A percentile compares a stretch with the other conserved stretches of the same genome.
phyloP scores from a whole-genome alignment of 345 rosid species.

The Mangifera indica region DNA sequence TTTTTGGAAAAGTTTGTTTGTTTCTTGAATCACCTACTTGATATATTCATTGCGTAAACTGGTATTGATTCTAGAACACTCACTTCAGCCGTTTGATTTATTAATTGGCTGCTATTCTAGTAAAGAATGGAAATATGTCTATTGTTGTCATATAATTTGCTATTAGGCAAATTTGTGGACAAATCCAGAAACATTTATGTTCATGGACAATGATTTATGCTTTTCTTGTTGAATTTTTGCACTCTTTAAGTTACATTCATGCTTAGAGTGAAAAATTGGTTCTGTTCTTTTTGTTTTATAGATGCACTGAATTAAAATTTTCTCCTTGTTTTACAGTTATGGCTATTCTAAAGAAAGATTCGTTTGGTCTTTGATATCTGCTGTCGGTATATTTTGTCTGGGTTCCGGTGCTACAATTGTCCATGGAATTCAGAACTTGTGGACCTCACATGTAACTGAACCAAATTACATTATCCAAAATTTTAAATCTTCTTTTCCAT shows the following conservation, averaged over 20 bases:
- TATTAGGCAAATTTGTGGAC: not conserved
- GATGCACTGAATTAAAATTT: conserved; percentile 23
- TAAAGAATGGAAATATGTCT: not conserved
- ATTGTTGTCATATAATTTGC: not conserved
- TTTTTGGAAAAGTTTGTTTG: conserved; percentile 6
- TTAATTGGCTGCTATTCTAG: not conserved
- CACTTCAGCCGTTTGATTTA: not conserved
- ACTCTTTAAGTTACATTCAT: not conserved
- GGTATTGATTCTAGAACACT: not conserved
- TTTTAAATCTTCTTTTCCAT: not conserved
- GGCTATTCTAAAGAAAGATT: conserved; percentile 98
- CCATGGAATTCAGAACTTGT: conserved; percentile 87
- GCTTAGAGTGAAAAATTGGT: conserved; percentile 9
- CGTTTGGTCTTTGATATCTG: conserved; percentile 99
- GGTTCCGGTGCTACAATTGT: conserved; percentile 98
- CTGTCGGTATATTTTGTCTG: conserved; percentile 98
- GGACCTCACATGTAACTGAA: conserved; percentile 63
- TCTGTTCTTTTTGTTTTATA: conserved; percentile 12
- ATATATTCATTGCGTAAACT: not conserved
- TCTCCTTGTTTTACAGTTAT: conserved; percentile 52
- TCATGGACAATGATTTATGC: not conserved
- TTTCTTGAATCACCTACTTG: not conserved
- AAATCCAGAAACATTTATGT: not conserved
- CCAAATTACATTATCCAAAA: not conserved
- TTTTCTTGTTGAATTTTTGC: not conserved